These are phyloP conservation scores for Chlorencoelia australis DNA, from an alignment of 2,329 filamentous ascomycete genomes.

Conservation along the genomic window DNA sequence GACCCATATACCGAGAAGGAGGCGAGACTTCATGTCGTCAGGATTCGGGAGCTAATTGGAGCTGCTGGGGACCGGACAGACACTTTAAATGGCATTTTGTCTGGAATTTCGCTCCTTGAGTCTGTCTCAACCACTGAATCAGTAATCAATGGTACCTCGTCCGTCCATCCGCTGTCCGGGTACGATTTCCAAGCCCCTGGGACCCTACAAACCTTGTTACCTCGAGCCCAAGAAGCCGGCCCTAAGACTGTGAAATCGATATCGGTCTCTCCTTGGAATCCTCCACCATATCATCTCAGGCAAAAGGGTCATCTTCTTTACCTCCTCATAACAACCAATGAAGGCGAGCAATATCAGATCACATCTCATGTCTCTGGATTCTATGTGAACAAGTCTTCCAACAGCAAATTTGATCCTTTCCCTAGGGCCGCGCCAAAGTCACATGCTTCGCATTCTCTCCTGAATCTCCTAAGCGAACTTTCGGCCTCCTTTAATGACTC, in stretches of 20 bases:
- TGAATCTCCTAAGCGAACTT: slow-evolving; percentile 66
- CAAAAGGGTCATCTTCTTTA: slow-evolving; percentile 92
- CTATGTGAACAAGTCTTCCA: slow-evolving; percentile 93
- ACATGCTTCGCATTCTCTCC: slow-evolving; percentile 71
- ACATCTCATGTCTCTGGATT: slow-evolving; percentile 92
- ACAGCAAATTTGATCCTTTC: slow-evolving; percentile 86
- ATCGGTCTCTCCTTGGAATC: slow-evolving; percentile 89
- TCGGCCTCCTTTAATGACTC: slow-evolving; percentile 73
- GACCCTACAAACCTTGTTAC: slow-evolving; percentile 61
- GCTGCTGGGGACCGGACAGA: slow-evolving; percentile 84
- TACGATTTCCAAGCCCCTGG: slow-evolving; percentile 69
- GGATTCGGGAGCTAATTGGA: slow-evolving; percentile 86
- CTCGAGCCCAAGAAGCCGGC: slow-evolving; percentile 51
- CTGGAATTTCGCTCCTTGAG: slow-evolving; percentile 82
- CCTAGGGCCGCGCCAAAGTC: slow-evolving; percentile 72
- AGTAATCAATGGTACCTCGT: slow-evolving; percentile 28
- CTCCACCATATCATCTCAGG: slow-evolving; percentile 80
- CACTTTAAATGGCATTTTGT: slow-evolving; percentile 72
- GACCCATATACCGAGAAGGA: slow-evolving; percentile 99
- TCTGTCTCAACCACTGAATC: slow-evolving; percentile 39
- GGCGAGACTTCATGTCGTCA: slow-evolving; percentile 84
- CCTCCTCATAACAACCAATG: slow-evolving; percentile 77
- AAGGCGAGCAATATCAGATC: slow-evolving; percentile 90
- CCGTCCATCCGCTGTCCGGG: slow-evolving; percentile 48
- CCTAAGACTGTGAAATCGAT: slow-evolving; percentile 90